Conservation (phyloP, 768 basidiomycete genomes). For the Pseudohyphozyma bogoriensis region DNA sequence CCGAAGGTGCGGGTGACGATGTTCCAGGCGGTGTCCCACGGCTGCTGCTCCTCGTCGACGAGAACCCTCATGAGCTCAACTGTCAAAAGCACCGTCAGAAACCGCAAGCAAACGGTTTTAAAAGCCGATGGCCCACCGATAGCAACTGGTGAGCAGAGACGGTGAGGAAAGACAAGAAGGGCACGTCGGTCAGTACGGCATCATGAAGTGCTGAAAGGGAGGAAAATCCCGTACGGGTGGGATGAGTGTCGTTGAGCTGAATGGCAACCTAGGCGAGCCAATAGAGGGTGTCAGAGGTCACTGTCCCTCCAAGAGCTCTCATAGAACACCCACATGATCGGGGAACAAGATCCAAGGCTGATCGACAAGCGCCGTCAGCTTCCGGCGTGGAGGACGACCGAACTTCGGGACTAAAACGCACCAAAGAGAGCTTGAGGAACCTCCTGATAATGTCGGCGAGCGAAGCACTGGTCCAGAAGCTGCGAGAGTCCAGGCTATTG, state of each 20-base stretch:
- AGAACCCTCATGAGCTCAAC: constrained; percentile 86
- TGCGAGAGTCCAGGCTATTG: too few species aligned
- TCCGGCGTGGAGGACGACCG: neutral
- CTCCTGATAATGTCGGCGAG: constrained; percentile 81
- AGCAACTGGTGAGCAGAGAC: constrained; percentile 74
- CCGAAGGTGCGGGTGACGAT: constrained; percentile 85
- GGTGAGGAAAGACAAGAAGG: constrained; percentile 33
- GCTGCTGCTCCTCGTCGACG: constrained; percentile 75
- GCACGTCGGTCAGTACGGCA: too few species aligned
- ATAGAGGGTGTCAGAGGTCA: neutral
- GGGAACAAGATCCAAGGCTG: constrained; percentile 71
- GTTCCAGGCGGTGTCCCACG: constrained; percentile 75
- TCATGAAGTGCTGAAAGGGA: too few species aligned
- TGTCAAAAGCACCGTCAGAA: constrained; percentile 52
- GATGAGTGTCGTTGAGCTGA: constrained; percentile 66
- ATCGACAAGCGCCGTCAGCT: neutral
- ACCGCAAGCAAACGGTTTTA: neutral
- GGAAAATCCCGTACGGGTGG: too few species aligned
- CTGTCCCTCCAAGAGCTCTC: neutral
- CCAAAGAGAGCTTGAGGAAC: constrained; percentile 67
- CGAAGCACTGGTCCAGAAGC: constrained; percentile 59
- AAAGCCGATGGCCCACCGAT: neutral
- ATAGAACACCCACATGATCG: constrained; percentile 49
- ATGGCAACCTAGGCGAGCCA: constrained; percentile 67
- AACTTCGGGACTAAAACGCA: neutral